These are phyloP conservation scores for Neocucurbitaria cava DNA, from an alignment of 2,329 filamentous ascomycete genomes.

Conservation along the genomic window DNA sequence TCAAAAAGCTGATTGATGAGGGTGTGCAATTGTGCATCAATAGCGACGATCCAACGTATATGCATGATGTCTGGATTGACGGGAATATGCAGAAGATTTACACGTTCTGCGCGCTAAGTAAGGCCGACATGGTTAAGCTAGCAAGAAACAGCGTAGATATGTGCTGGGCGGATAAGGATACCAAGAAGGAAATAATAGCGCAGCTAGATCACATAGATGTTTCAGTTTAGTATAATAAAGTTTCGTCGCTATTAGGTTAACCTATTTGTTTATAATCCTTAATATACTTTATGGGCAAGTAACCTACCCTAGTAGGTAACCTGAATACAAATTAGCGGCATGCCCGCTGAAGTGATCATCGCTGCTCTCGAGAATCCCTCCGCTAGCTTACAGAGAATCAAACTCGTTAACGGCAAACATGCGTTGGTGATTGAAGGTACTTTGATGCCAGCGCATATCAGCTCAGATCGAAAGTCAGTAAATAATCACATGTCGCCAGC, in stretches of 20 bases:
- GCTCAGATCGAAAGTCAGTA: not conserved
- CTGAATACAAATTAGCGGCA: not conserved
- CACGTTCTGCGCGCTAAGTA: slow-evolving; percentile 50
- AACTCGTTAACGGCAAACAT: not conserved
- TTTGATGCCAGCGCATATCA: not conserved
- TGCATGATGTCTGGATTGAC: slow-evolving; percentile 59
- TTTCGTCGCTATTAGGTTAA: too few species aligned
- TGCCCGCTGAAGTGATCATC: not conserved
- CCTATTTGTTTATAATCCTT: too few species aligned
- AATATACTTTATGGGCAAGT: not conserved
- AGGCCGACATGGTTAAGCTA: slow-evolving; percentile 54
- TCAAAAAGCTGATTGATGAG: slow-evolving; percentile 35
- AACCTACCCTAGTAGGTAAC: too few species aligned
- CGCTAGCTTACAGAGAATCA: not conserved
- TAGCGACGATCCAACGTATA: slow-evolving; percentile 59
- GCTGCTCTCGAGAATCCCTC: not conserved
- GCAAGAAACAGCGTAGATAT: slow-evolving; percentile 55
- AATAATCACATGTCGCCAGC: not conserved
- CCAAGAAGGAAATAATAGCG: slow-evolving; percentile 40
- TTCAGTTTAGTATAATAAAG: not conserved
- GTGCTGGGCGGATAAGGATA: slow-evolving; percentile 53
- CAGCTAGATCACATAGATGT: slow-evolving; percentile 10
- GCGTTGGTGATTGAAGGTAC: not conserved
- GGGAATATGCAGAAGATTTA: slow-evolving; percentile 57
- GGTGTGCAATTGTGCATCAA: slow-evolving; percentile 58